Percentiles rank a stretch among this genome's conserved stretches.
These are phyloP conservation scores for Ascochyta viciae-villosae DNA, from an alignment of 2,329 filamentous ascomycete genomes.

Conservation along the genomic window DNA sequence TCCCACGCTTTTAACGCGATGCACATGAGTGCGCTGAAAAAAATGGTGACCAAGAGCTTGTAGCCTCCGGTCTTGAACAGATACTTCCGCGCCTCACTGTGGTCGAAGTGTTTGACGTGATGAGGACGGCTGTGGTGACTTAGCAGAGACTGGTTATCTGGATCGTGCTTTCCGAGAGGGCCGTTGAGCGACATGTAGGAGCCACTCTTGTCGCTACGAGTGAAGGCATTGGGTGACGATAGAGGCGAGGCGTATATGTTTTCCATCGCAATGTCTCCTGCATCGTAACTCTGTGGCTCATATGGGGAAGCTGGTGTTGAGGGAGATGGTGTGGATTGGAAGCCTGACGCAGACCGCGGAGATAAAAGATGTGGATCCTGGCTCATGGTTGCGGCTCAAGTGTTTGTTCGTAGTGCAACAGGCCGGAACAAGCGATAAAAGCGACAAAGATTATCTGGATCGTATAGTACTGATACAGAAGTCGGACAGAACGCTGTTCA, in stretches of 20 bases:
- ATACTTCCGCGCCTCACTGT: slow-evolving; percentile 39
- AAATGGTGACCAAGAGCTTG: slow-evolving; percentile 37
- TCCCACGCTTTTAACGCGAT: slow-evolving; percentile 39
- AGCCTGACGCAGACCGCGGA: slow-evolving; percentile 1
- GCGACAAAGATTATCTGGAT: background rate
- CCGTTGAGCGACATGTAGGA: slow-evolving; percentile 29
- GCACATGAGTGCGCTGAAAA: slow-evolving; percentile 41
- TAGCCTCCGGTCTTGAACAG: slow-evolving; percentile 36
- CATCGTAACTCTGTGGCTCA: slow-evolving; percentile 22
- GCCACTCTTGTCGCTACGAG: slow-evolving; percentile 22
- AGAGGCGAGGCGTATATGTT: slow-evolving; percentile 29
- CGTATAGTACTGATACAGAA: background rate
- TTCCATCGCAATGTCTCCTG: slow-evolving; percentile 34
- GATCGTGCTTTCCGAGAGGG: slow-evolving; percentile 23
- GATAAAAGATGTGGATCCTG: slow-evolving; percentile 4
- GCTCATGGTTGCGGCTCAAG: slow-evolving; percentile 1
- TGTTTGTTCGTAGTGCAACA: background rate
- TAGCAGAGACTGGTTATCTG: slow-evolving; percentile 29
- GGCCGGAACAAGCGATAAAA: background rate
- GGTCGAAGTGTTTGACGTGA: slow-evolving; percentile 39
- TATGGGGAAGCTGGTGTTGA: slow-evolving; percentile 24
- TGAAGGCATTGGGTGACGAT: slow-evolving; percentile 22
- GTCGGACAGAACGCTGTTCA: background rate
- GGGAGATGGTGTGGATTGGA: slow-evolving; percentile 2
- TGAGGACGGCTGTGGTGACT: slow-evolving; percentile 18